A percentile compares a stretch with the other conserved stretches of the same genome.
Conservation (phyloP, 768 basidiomycete genomes). For the Suillus luteus region DNA sequence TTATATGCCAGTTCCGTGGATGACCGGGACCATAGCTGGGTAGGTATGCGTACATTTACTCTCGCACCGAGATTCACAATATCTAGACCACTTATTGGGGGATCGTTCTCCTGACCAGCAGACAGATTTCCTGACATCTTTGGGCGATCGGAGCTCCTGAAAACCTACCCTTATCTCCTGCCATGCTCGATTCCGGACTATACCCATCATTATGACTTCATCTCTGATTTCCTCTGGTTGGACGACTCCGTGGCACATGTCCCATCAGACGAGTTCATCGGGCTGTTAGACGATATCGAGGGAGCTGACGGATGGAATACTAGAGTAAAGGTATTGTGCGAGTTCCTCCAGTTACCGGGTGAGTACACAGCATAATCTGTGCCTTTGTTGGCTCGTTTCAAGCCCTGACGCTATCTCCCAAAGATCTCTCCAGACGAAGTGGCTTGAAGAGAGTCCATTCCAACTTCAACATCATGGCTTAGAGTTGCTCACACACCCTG, state of each 20-base stretch:
- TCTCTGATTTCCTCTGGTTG: no score
- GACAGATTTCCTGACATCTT: no score
- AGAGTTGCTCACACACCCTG: slow-evolving; percentile 45
- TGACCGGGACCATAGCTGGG: no score
- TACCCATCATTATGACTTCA: no score
- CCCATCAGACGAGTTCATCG: slow-evolving; percentile 11
- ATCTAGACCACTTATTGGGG: no score
- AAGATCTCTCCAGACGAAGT: slow-evolving; percentile 57
- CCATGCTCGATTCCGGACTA: no score
- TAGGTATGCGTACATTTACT: no score
- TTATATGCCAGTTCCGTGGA: no score
- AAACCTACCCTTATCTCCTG: no score
- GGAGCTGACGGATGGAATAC: slow-evolving; percentile 50
- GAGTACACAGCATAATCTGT: slow-evolving; percentile 16
- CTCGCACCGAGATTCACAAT: no score
- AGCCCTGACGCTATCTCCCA: slow-evolving; percentile 9
- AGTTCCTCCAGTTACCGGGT: slow-evolving; percentile 57
- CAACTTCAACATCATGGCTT: slow-evolving; percentile 61
- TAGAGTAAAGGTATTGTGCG: slow-evolving; percentile 50
- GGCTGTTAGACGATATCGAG: slow-evolving; percentile 43
- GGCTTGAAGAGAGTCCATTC: slow-evolving; percentile 65
- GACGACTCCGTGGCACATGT: background rate
- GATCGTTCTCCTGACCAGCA: no score
- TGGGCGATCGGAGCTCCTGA: no score
- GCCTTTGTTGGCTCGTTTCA: background rate